Base-by-base conservation (phyloP, 345 rosid species). In the Brassica carinata region DNA sequence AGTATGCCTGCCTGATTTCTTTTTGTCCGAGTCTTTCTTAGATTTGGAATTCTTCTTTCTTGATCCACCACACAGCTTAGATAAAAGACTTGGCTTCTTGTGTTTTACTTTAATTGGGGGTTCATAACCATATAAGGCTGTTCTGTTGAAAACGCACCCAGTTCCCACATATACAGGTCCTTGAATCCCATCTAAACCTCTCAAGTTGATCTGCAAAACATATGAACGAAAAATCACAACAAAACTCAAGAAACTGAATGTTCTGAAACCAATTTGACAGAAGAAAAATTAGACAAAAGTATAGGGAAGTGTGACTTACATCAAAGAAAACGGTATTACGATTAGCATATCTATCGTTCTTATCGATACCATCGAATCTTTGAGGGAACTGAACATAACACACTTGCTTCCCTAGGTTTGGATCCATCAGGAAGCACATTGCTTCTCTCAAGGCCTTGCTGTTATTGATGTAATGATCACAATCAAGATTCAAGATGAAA, bases 101-200 rank as follows among this genome's bases (percentile, higher is more conserved):
- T 91, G 96, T 83, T 93, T 95, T 29, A 91, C 90, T 61, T 95
- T 95, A 7, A 90, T 72, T 51, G 99, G 99, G 80, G 99, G 98
- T 72, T 93, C 97, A 83, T 95, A 95, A 63, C 99, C 98, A 79
- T 95, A 93, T 69, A 95, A 85, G 27, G 99, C 98, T 30, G 97
- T 93, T 82, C 99, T 89, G 64, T 93, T 95, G 89, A 95, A 95
- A 67, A 95, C 99, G 63, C 99, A 95, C 64, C 99, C 99, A 48
- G 99, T 95, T 81, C 99, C 99, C 79, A 95, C 99, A 62, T 93
- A 95, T 23, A 95, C 99, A 71, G 98, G 99, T 48, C 99, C 99
- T 89, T 95, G 99, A 85, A 95, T 90, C 67, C 99, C 99, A 85
- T 95, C 99, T 76, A 93, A 87, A 73, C 99, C 98, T 84, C 98